Percentiles rank a stretch among this genome's conserved stretches.
Evolutionary conservation across 495 filamentous ascomycete genomes (phyloP).

Genomic region (Penicillium odoratum): DNA sequence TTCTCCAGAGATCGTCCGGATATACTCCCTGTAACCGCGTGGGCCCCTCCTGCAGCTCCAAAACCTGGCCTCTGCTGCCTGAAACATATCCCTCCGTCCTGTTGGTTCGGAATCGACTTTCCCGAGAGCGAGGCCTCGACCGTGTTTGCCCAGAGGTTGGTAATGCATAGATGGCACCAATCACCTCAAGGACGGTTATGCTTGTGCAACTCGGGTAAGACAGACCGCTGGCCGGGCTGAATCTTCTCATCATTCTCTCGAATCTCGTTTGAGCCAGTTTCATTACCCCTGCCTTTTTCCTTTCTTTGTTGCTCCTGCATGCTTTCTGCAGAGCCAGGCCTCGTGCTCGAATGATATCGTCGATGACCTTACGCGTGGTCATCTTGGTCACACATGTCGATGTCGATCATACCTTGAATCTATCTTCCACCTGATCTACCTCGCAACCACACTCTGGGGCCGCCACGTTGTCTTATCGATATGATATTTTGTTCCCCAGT

Average conservation of each 20-base stretch:
- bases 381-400: neutral
- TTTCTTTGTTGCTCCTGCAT: neutral
- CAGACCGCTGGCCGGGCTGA: slow-evolving; percentile 21
- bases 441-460: neutral
- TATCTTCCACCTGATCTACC: neutral
- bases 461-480: neutral
- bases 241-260: neutral
- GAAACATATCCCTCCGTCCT: slow-evolving; percentile 5
- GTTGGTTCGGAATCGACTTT: slow-evolving; percentile 2
- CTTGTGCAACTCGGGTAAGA: slow-evolving; percentile 8
- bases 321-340: neutral
- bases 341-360: neutral
- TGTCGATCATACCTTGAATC: neutral
- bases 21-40: slow-evolving; percentile 8
- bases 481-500: neutral
- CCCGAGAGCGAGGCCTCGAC: neutral
- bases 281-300: neutral
- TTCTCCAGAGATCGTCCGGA: slow-evolving; percentile 12
- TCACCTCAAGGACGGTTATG: slow-evolving; percentile 6
- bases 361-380: neutral
- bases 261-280: slow-evolving; percentile 1
- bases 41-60: slow-evolving; percentile 7
- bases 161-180: slow-evolving; percentile 7
- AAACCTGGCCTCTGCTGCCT: neutral
- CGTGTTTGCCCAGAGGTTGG: slow-evolving; percentile 5